Base-by-base conservation (phyloP, 148 eudicot species). In the Rheum nobile region DNA sequence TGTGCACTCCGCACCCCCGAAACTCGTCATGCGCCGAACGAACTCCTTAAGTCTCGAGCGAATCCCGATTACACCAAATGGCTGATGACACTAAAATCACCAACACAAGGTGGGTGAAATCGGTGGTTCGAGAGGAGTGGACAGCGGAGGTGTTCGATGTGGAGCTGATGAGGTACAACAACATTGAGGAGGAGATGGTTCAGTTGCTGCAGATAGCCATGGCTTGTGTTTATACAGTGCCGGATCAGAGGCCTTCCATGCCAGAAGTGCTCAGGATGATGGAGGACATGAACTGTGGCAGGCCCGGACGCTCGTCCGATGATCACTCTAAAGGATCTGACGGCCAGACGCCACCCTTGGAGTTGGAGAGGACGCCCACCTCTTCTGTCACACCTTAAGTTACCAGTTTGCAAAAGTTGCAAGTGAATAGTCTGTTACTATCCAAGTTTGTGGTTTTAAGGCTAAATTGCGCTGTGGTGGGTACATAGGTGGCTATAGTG, bases 231-330 rank as follows among this genome's bases (percentile, higher is more conserved):
- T 81, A 96, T 29, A 79, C 80, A 0, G 92, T 92, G 44, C 97
- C 99, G 1, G 99, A 96, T 76, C 99, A 92, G 79, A n/a, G n/a
- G n/a, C n/a, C 77, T 97, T 34, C 99, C 99, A 96, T 96, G 99
- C 82, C 82, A 0, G 90, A 92, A 42, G 97, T 86, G 19, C 82
- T 92, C n/a, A 84, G 93, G 9, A 96, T 92, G 99, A 96, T 96
- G 4, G 96, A 88, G 79, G 99, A 96, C 1, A 87, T 96, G 74
- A 90, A 81, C 61, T 46, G 90, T n/a, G 32, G 83, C 84, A 0
- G 96, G 86, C 22, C 84, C 86, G 0, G 98, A 95, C 34, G 94
- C 89, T 88, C 96, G 8, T 94, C 98, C 0, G 98, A 94, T 74
- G 98, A 94, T 52, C 93, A 93, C 1, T 88, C 91, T 1, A 90